These are phyloP conservation scores for Anastatica hierochuntica DNA, from an alignment of 345 rosid species.

Conservation along the genomic window DNA sequence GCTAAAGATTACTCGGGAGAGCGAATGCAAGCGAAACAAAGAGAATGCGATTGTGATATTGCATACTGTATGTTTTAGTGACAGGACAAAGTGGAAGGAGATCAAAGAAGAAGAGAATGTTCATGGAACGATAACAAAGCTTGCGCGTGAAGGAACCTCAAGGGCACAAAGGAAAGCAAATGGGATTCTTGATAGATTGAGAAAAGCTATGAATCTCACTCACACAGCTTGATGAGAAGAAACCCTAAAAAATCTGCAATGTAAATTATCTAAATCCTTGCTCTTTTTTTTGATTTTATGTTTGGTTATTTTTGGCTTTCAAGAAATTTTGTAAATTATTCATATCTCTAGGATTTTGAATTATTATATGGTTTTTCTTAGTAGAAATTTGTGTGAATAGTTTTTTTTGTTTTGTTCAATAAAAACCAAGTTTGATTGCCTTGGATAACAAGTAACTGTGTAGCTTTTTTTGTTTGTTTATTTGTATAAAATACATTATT, in stretches of 20 bases:
- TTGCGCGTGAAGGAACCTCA: constrained; percentile 70
- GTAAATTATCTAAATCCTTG: constrained; percentile 14
- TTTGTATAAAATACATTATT: neutral
- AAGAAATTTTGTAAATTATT: constrained; percentile 22
- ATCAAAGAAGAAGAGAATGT: constrained; percentile 68
- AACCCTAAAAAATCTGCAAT: neutral
- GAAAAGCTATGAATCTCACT: constrained; percentile 54
- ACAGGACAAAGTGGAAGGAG: constrained; percentile 69
- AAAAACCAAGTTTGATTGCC: constrained; percentile 12
- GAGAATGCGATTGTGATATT: constrained; percentile 80
- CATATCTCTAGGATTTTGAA: constrained; percentile 17
- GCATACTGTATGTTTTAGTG: constrained; percentile 53
- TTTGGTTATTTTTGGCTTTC: constrained; percentile 5
- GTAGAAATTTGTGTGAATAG: constrained; percentile 19
- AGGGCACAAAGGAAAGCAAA: constrained; percentile 93
- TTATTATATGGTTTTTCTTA: constrained; percentile 10
- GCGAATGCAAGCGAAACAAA: constrained; percentile 66
- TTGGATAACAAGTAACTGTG: constrained; percentile 19
- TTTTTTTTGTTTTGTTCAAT: constrained; percentile 10
- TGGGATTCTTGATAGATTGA: constrained; percentile 68
- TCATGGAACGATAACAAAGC: constrained; percentile 61
- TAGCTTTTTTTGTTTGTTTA: too few species aligned
- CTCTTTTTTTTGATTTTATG: neutral
- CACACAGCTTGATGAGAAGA: constrained; percentile 70
- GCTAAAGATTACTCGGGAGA: constrained; percentile 58